These are phyloP conservation scores for Zygoascus flipseniorum DNA, from an alignment of 805 yeast genomes.

Conservation along the genomic window DNA sequence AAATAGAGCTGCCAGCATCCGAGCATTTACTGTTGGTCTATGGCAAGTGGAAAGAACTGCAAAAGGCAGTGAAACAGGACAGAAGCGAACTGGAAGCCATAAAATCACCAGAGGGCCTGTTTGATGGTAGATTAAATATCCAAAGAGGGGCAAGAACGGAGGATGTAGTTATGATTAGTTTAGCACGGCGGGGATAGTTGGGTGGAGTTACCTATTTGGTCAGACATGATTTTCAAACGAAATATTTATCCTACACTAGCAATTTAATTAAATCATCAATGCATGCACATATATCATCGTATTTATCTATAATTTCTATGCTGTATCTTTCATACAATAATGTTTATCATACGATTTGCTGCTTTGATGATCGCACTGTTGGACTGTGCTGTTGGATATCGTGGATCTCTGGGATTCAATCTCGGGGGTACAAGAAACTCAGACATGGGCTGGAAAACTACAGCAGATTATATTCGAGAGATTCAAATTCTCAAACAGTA, in stretches of 20 bases:
- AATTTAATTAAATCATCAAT: too few species aligned
- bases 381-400: neutral
- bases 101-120: constrained; percentile 49
- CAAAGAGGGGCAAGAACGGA: constrained; percentile 56
- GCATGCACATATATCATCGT: neutral
- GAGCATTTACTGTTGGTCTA: constrained; percentile 44
- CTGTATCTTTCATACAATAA: neutral
- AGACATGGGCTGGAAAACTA: constrained; percentile 63
- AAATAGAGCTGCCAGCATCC: constrained; percentile 5
- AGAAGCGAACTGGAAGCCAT: constrained; percentile 42
- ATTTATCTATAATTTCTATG: neutral
- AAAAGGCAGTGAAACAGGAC: constrained; percentile 42
- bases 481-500: constrained; percentile 49
- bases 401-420: constrained; percentile 52
- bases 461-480: constrained; percentile 63
- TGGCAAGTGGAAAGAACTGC: constrained; percentile 55
- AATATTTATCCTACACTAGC: too few species aligned
- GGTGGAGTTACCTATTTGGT: neutral
- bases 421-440: constrained; percentile 71
- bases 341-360: neutral
- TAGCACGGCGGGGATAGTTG: constrained; percentile 1
- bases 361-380: neutral
- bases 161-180: constrained; percentile 54
- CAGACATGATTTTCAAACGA: neutral
- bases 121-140: constrained; percentile 53